phyloP scores from a whole-genome alignment of 2,329 filamentous ascomycete genomes.

The Phaeosphaeria sp. region DNA sequence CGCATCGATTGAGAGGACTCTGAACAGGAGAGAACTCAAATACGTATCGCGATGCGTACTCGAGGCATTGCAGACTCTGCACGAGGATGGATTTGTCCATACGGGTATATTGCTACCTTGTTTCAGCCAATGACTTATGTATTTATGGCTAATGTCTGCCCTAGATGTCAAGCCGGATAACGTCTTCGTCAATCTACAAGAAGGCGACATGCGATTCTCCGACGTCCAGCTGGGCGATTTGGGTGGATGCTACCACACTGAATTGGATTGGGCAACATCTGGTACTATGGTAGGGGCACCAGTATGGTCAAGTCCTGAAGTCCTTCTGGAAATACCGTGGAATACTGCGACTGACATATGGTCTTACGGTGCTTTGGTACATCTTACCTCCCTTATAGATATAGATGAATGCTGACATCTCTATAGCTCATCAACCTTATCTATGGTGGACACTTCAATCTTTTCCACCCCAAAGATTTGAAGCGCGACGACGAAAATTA shows the following conservation, averaged over 20 bases:
- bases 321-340: conserved; percentile 36
- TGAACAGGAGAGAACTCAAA: conserved; percentile 25
- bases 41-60: conserved; percentile 21
- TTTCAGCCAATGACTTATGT: not conserved
- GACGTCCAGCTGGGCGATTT: conserved; percentile 46
- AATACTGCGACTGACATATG: conserved; percentile 50
- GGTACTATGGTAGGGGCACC: conserved; percentile 43
- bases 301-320: conserved; percentile 49
- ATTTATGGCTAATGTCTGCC: not conserved
- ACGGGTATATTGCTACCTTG: conserved; percentile 18
- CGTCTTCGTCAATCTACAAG: conserved; percentile 45
- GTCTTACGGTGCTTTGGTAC: conserved; percentile 48
- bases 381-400: conserved; percentile 13
- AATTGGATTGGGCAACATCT: conserved; percentile 28
- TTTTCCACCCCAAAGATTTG: conserved; percentile 32
- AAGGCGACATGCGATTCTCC: conserved; percentile 35
- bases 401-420: conserved; percentile 7
- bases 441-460: conserved; percentile 30
- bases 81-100: conserved; percentile 10
- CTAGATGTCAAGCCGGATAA: conserved; percentile 48
- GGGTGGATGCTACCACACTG: conserved; percentile 32
- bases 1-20: conserved; percentile 11
- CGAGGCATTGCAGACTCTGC: conserved; percentile 28
- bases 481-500: conserved; percentile 30
- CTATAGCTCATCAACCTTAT: conserved; percentile 36